Evolutionary conservation across 495 filamentous ascomycete genomes (phyloP), one percentile per base, ranked within the genome.

Genomic region (Neurospora pannonica): DNA sequence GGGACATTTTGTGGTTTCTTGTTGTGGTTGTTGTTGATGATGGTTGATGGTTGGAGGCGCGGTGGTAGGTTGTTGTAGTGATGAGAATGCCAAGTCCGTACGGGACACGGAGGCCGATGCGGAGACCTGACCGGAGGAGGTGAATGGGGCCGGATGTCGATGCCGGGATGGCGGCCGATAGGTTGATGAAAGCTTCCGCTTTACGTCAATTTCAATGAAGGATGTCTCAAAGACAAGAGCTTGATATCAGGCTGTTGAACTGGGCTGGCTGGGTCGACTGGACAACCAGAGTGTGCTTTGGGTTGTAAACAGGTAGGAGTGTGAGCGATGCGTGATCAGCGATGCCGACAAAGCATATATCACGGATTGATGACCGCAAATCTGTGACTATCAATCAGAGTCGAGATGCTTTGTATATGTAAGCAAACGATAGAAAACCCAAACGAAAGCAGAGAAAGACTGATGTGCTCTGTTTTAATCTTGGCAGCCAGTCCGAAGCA

Each of bases 1-100:
- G 72, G n/a, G 73, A 60, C 72, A 76, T 78, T 24, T 39, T 69
- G 24, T 36, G 13, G 11, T 15, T 62, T 62, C 5, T 4, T 62
- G 17, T 17, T 10, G 48, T 60, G n/a, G 0, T 54, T 21, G n/a
- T n/a, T 46, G 43, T 21, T 43, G 42, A 5, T 21, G 9, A 42
- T 19, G 40, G 40, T 17, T 42, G 15, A 19, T 17, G 40, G 17
- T 19, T 39, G 38, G 15, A 4, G 38, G 5, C 5, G 40, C 42
- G 42, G 19, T n/a, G 42, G 42, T n/a, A 54, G 10, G 24, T 34
- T 34, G 28, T 34, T 67, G 54, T 34, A 6, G 24, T 34, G 28
- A 67, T 67, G 3, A 34, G 54, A 15, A 7, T 34, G 54, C 54
- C 54, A 67, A 67, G 54, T 34, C 54, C 54, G 28, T 60, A 60